A percentile compares a stretch with the other conserved stretches of the same genome.
Conservation (phyloP, 768 basidiomycete genomes). For the Polyporus arcularius region DNA sequence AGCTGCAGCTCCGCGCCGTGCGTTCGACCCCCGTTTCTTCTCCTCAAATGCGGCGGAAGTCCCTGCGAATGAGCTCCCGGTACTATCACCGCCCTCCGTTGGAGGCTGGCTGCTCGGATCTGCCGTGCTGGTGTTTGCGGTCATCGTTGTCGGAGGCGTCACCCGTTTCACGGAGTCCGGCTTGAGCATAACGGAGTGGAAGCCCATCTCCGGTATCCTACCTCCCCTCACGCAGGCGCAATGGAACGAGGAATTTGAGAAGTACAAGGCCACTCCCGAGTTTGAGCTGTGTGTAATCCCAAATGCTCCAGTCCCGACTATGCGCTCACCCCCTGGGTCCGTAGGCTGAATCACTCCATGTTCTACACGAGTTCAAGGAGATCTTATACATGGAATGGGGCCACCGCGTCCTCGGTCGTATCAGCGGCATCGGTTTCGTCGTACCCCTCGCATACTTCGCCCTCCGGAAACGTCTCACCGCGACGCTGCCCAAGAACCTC, state of each 20-base stretch:
- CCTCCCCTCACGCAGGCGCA: conserved; percentile 76
- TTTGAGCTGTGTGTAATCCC: conserved; percentile 78
- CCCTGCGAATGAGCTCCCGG: conserved; percentile 39
- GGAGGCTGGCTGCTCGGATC: conserved; percentile 86
- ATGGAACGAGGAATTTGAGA: conserved; percentile 89
- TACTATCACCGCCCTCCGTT: conserved; percentile 68
- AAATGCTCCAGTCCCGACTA: neutral
- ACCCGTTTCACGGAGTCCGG: conserved; percentile 98
- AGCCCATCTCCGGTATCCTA: conserved; percentile 83
- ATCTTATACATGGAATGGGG: conserved; percentile 99
- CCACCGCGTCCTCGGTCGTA: conserved; percentile 89
- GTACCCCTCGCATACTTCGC: conserved; percentile 83
- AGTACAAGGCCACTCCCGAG: conserved; percentile 94
- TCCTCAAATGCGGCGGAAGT: conserved; percentile 34
- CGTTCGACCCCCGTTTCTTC: conserved; percentile 40
- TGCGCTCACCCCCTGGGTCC: neutral
- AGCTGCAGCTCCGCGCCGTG: conserved; percentile 10
- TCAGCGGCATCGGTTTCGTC: conserved; percentile 83
- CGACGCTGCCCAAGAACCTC: conserved; percentile 62
- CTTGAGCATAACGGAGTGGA: conserved; percentile 98
- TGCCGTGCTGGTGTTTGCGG: conserved; percentile 83
- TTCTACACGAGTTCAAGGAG: conserved; percentile 87
- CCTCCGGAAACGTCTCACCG: conserved; percentile 65
- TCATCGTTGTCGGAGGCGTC: conserved; percentile 94
- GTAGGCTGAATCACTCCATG: conserved; percentile 88